Conservation (phyloP, 306 rosid species). For the Cucumis cinereus region DNA sequence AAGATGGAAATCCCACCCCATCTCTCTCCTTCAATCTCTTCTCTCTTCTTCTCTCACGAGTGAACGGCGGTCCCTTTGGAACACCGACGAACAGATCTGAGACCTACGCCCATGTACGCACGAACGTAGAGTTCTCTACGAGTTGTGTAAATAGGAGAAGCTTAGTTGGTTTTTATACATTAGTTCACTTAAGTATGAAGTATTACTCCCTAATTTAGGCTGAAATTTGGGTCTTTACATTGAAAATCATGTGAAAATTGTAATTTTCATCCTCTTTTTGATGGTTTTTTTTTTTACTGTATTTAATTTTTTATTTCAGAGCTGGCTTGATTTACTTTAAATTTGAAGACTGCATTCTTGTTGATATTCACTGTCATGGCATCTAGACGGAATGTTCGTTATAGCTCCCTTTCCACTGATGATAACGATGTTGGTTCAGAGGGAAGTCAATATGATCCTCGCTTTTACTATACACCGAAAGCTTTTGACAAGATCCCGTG, state of each 20-base stretch:
- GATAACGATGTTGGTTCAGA: constrained; percentile 35
- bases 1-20: not conserved
- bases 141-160: not conserved
- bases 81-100: too few relatives aligned
- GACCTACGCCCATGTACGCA: too few relatives aligned
- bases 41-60: not conserved
- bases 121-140: too few relatives aligned
- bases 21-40: not conserved
- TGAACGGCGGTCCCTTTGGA: too few relatives aligned
- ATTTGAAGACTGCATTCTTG: constrained; percentile 12
- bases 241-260: not conserved
- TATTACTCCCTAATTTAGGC: not conserved
- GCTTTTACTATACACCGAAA: constrained; percentile 78
- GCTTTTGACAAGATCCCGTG: constrained; percentile 76
- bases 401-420: constrained; percentile 40
- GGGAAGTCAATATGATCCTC: constrained; percentile 45
- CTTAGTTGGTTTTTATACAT: not conserved
- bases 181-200: not conserved
- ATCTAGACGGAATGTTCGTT: constrained; percentile 53
- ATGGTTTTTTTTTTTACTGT: not conserved
- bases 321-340: not conserved
- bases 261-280: not conserved
- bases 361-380: constrained; percentile 29
- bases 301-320: not conserved
- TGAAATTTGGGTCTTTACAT: too few relatives aligned